Conservation (phyloP, 1,284 basidiomycete species). For the Cryptococcus sp. region DNA sequence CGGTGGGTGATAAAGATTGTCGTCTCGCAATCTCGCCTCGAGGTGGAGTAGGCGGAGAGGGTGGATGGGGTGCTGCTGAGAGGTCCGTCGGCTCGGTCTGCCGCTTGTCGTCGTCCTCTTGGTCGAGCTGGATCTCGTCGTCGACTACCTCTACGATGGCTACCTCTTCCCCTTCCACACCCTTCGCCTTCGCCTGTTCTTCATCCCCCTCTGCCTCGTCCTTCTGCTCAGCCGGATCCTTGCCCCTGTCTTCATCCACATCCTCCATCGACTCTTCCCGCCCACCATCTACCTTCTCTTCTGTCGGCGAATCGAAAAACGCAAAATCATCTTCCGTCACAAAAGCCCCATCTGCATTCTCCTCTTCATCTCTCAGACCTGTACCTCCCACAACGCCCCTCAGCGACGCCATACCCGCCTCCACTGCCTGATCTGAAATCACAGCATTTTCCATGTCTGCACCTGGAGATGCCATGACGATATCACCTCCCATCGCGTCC, state of each 20-base stretch:
- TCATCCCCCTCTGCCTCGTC: too few relatives aligned
- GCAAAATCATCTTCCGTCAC: slow-evolving; percentile 44
- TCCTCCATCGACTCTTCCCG: slow-evolving; percentile 1
- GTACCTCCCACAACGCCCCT: not conserved
- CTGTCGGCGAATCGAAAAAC: slow-evolving; percentile 40
- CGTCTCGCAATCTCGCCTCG: too few relatives aligned
- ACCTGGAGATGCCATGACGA: not conserved
- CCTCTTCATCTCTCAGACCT: not conserved
- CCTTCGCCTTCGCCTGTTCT: too few relatives aligned
- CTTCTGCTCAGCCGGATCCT: too few relatives aligned
- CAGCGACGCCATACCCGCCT: not conserved
- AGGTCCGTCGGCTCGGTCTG: too few relatives aligned
- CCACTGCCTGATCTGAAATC: not conserved
- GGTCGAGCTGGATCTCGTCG: too few relatives aligned
- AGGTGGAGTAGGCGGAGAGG: too few relatives aligned
- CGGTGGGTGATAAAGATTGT: too few relatives aligned
- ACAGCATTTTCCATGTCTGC: not conserved
- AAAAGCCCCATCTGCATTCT: slow-evolving; percentile 5
- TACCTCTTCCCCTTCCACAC: too few relatives aligned
- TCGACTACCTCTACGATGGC: too few relatives aligned
- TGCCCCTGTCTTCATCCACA: not conserved
- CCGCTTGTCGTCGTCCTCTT: too few relatives aligned
- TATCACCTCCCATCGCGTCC: not conserved
- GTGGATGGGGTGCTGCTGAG: too few relatives aligned
- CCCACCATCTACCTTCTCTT: slow-evolving; percentile 1